Evolutionary conservation across 2,329 filamentous ascomycete species (phyloP), one percentile per base, ranked within the genome.

Genomic region (Periconia macrospinosa): DNA sequence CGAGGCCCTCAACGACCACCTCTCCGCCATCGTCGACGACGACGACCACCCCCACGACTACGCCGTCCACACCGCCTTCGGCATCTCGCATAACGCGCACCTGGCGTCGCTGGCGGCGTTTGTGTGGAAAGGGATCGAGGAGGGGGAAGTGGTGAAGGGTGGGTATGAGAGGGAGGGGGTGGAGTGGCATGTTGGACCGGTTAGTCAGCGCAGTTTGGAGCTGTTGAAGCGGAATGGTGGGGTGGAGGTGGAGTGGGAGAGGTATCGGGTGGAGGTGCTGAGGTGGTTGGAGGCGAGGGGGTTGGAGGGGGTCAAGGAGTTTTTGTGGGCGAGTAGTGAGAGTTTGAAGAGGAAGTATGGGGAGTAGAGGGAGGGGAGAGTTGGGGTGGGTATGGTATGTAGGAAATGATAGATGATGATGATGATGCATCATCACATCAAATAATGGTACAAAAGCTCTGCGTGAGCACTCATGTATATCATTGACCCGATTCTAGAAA

Each of bases 251-350:
- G 79, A 78, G 14, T 95, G 89, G 88, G 84, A 87, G 62, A 85
- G 89, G 47, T 96, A 92, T 70, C 81, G 89, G 53, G 77, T 91
- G 6, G 82, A 84, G n/a, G 86, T 93, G 57, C 74, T 96, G 52
- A 79, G 81, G 47, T 85, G 86, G 73, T 73, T 95, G 17, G 86
- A 88, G 54, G 77, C 75, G 6, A 81, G 81, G 49, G 88, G 88
- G 0, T 79, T 89, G 44, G 75, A 72, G 11, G 91, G 91, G 0
- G 79, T 93, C 30, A 82, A 83, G 15, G 81, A 87, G 58, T 74
- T 95, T 64, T 87, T 95, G 81, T 89, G 89, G 71, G 90, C 86
- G 35, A 42, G 40, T 23, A 47, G 35, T 14, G 44, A 50, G 17
- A 30, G 27, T 20, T 43, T 52, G 37, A 33, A 35, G 50, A 35